Conservation (phyloP, 305 asterid species). For the Euphrasia arctica region DNA sequence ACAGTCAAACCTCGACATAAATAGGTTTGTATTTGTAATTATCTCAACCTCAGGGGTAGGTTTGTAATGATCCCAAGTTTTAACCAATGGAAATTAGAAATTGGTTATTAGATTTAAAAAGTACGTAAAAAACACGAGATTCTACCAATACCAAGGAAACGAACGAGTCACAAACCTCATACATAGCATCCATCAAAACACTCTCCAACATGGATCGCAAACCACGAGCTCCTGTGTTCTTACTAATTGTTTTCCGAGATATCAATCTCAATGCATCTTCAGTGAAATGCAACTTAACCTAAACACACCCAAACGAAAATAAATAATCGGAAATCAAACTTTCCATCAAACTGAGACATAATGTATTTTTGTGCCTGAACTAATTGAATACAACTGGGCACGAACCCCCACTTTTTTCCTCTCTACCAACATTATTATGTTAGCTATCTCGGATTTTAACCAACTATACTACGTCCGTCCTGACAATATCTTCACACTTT, state of each 20-base stretch:
- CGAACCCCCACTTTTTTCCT: not conserved
- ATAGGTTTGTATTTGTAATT: not conserved
- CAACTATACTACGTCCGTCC: not conserved
- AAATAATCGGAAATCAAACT: not conserved
- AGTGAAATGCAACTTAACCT: conserved; percentile 68
- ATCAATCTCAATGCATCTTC: conserved; percentile 81
- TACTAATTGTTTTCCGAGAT: conserved; percentile 79
- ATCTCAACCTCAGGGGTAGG: not conserved
- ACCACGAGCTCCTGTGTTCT: conserved; percentile 96
- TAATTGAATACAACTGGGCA: not conserved
- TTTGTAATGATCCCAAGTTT: not conserved
- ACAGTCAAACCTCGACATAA: not conserved
- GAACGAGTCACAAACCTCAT: conserved; percentile 54
- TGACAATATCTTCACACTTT: no score
- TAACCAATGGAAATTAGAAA: not conserved
- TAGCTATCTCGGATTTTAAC: not conserved
- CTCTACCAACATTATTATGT: not conserved
- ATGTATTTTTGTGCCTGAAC: not conserved
- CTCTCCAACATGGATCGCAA: conserved; percentile 84
- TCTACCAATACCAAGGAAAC: conserved; percentile 1
- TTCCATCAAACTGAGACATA: not conserved
- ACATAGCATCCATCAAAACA: conserved; percentile 93
- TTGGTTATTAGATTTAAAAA: not conserved
- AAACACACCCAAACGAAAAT: not conserved
- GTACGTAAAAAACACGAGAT: not conserved